Evolutionary conservation across 805 yeast species (phyloP).

Genomic region (Cyberlindnera americana): DNA sequence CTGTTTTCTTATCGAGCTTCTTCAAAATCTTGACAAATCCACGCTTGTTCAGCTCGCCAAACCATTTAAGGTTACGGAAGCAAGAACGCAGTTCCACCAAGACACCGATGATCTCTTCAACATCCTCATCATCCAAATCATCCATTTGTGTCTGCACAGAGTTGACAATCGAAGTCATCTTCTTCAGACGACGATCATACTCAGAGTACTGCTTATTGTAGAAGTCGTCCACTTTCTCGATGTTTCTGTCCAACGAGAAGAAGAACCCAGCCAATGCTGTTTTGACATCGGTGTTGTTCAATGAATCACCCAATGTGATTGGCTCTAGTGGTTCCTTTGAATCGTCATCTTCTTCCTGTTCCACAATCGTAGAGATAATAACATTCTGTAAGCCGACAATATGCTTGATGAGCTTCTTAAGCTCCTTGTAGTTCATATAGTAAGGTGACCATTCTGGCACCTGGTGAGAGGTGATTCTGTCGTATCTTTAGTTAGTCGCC

Average conservation of each 20-base stretch:
- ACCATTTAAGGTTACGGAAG: slow-evolving; percentile 87
- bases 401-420: slow-evolving; percentile 76
- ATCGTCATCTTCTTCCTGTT: slow-evolving; percentile 19
- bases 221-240: slow-evolving; percentile 77
- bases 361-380: slow-evolving; percentile 13
- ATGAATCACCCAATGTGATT: slow-evolving; percentile 27
- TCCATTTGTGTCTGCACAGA: slow-evolving; percentile 35
- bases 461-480: slow-evolving; percentile 63
- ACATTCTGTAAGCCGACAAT: slow-evolving; percentile 45
- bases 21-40: slow-evolving; percentile 87
- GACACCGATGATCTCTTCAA: slow-evolving; percentile 61
- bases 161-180: slow-evolving; percentile 35
- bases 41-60: slow-evolving; percentile 85
- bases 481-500: slow-evolving; percentile 1
- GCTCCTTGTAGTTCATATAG: slow-evolving; percentile 80
- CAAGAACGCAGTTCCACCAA: slow-evolving; percentile 72
- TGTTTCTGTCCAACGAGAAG: slow-evolving; percentile 72
- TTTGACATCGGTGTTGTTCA: slow-evolving; percentile 42
- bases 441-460: slow-evolving; percentile 86
- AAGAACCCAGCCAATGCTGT: slow-evolving; percentile 62
- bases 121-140: slow-evolving; percentile 45
- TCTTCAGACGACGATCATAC: slow-evolving; percentile 64
- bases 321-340: slow-evolving; percentile 9
- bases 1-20: slow-evolving; percentile 82
- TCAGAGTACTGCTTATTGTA: slow-evolving; percentile 71